Base-by-base conservation (phyloP, 1,139 yeast species). In the Candida buenavistaensis region DNA sequence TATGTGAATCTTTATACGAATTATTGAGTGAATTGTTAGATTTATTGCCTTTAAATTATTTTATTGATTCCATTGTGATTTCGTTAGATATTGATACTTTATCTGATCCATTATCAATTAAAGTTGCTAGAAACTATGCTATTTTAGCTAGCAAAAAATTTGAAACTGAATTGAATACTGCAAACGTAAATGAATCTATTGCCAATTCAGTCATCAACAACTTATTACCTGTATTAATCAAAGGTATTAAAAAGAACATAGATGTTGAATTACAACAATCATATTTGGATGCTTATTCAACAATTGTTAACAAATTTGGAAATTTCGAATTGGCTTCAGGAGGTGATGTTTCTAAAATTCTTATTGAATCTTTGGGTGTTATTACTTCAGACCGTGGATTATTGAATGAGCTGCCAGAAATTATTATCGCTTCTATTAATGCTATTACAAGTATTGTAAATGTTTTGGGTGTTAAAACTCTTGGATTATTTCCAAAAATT, bases 401-500 rank as follows among this genome's bases (percentile, higher is more conserved):
- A 28, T 62, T 74, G 45, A 72, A 68, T 40, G 58, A 58, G 4
- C 66, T 69, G 33, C 72, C 79, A 2, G 94, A 85, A 49, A 64
- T 85, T n/a, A 69, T 82, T 26, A 76, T 92, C 30, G 77, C 96
- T 2, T 77, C 96, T 2, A 69, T 89, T 39, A 78, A 82, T 50
- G 81, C 84, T 39, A 75, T 87, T 42, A 79, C 87, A 36, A 80
- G 82, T 43, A 64, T 87, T 38, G 75, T 87, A 36, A 78, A 80
- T 37, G 74, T 79, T 12, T 62, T 90, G 33, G 98, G 98, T 30
- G 92, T 95, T 17, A 85, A 88, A 52, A 73, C 83, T 40, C 83
- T 92, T 57, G 94, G 96, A 6, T 78, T 73, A 51, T 87, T 88
- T 69, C 87, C 96, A 21, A 82, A 81, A 57, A 80, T 90, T 50